These are phyloP conservation scores for Calcarisporium arbuscula DNA, from an alignment of 2,329 filamentous ascomycete species.

Conservation along the genomic window DNA sequence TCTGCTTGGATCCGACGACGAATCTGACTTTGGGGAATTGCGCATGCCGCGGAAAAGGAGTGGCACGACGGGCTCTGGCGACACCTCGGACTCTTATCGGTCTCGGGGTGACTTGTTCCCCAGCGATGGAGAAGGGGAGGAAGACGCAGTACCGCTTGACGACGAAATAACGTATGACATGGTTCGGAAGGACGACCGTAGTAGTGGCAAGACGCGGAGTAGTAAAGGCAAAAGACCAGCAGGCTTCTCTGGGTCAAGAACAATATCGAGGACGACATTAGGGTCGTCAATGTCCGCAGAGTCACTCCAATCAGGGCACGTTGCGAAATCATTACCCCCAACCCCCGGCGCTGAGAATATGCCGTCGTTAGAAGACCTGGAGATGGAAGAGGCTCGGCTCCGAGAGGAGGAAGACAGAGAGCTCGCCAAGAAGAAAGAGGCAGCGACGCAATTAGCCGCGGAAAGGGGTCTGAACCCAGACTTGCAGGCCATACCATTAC, in stretches of 20 bases:
- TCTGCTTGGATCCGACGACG: conserved; percentile 44
- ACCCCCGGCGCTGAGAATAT: conserved; percentile 31
- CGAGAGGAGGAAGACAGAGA: conserved; percentile 47
- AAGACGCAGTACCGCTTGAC: conserved; percentile 86
- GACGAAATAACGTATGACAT: conserved; percentile 87
- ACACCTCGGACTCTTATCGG: conserved; percentile 78
- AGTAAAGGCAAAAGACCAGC: conserved; percentile 53
- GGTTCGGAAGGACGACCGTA: conserved; percentile 68
- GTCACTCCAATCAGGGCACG: conserved; percentile 19
- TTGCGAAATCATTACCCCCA: conserved; percentile 20
- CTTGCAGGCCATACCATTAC: conserved; percentile 9
- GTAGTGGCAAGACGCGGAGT: conserved; percentile 50
- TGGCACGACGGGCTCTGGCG: conserved; percentile 70
- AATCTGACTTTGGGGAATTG: conserved; percentile 21
- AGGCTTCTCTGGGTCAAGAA: conserved; percentile 37
- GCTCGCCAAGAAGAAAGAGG: conserved; percentile 44
- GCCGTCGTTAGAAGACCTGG: conserved; percentile 45
- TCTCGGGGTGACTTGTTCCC: conserved; percentile 87
- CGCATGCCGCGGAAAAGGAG: conserved; percentile 53
- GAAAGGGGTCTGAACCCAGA: conserved; percentile 38
- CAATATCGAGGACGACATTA: conserved; percentile 54
- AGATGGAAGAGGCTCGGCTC: conserved; percentile 45
- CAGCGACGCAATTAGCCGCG: conserved; percentile 44
- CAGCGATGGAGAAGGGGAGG: conserved; percentile 77
- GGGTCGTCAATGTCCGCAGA: conserved; percentile 34